Percentiles rank a stretch among this genome's conserved stretches.
Evolutionary conservation across 345 rosid species (phyloP).

Genomic region (Eutrema yunnanense): DNA sequence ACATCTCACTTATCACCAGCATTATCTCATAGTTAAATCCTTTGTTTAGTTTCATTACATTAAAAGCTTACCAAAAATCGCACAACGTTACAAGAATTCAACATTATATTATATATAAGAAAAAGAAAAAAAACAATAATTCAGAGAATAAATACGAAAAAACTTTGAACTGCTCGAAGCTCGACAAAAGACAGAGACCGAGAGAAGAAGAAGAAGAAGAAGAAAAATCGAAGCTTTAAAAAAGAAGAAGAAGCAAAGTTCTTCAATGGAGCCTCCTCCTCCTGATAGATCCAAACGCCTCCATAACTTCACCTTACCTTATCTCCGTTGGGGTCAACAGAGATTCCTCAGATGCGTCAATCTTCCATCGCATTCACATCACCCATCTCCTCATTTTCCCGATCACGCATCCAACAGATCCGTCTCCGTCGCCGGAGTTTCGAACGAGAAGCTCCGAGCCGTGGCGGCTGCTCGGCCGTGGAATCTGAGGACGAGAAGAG

Average conservation of each 20-base stretch:
- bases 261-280: constrained; percentile 21
- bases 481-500: constrained; percentile 31
- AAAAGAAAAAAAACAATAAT: background rate
- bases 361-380: constrained; percentile 1
- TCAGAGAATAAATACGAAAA: constrained; percentile 18
- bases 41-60: background rate
- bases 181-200: background rate
- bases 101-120: background rate
- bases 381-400: background rate
- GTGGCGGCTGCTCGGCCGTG: constrained; percentile 8
- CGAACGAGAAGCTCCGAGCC: background rate
- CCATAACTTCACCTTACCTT: constrained; percentile 20
- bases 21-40: background rate
- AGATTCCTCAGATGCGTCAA: constrained; percentile 25
- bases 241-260: background rate
- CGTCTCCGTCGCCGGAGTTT: background rate
- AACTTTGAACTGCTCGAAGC: constrained; percentile 22
- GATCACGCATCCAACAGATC: constrained; percentile 12
- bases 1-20: too few relatives aligned
- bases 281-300: constrained; percentile 25
- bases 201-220: background rate
- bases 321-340: constrained; percentile 30
- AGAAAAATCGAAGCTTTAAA: constrained; percentile 4
- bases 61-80: background rate
- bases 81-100: background rate